A percentile compares a stretch with the other conserved stretches of the same genome.
Evolutionary conservation across 1,139 yeast genomes (phyloP).

Genomic region (Sugiyamaella sp.): DNA sequence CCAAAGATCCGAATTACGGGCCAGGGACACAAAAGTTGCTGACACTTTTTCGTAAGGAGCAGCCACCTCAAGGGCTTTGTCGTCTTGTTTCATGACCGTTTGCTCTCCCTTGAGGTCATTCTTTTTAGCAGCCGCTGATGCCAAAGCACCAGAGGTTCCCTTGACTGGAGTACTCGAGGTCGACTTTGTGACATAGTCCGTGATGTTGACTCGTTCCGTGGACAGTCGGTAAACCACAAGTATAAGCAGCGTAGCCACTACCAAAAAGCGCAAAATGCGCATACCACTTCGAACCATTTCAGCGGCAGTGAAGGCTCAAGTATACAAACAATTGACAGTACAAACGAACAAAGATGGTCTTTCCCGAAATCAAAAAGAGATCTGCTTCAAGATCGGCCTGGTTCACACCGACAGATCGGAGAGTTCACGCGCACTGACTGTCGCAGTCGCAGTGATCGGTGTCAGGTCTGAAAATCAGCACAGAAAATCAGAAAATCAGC

Average conservation of each 20-base stretch:
- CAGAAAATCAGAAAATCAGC: too few relatives aligned
- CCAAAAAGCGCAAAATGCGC: conserved; percentile 43
- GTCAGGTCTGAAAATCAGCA: too few relatives aligned
- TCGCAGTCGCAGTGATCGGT: too few relatives aligned
- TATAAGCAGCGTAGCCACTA: conserved; percentile 44
- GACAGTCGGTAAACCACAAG: conserved; percentile 45
- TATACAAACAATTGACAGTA: not conserved
- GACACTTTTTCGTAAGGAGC: conserved; percentile 40
- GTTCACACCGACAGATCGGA: too few relatives aligned
- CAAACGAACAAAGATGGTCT: not conserved
- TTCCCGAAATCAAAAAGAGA: too few relatives aligned
- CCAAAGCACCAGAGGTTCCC: conserved; percentile 15
- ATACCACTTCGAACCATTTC: conserved; percentile 43
- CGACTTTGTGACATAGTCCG: conserved; percentile 30
- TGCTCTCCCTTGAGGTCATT: not conserved
- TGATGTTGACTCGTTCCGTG: conserved; percentile 36
- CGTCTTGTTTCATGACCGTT: conserved; percentile 2
- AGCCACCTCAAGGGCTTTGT: not conserved
- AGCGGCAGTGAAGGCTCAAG: not conserved
- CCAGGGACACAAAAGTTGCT: conserved; percentile 75
- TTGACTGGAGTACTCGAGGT: conserved; percentile 8
- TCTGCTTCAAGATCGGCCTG: too few relatives aligned
- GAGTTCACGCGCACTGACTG: too few relatives aligned
- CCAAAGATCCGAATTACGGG: conserved; percentile 67
- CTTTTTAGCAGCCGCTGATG: conserved; percentile 4